Base-by-base conservation (phyloP, 148 eudicot species). In the Chenopodium suecicum region DNA sequence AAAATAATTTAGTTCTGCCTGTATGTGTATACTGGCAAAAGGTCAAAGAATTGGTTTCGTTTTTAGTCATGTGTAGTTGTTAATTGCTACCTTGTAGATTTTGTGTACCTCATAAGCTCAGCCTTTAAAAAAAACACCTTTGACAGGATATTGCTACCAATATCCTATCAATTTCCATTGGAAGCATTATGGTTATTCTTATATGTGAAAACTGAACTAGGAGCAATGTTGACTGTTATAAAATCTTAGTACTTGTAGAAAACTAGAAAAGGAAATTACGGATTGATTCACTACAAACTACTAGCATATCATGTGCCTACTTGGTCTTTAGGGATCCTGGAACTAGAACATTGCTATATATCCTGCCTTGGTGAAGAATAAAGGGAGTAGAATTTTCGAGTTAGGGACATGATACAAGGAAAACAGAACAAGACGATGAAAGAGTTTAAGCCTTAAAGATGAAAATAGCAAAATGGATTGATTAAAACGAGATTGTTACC, bases 401-500 rank as follows among this genome's bases (percentile, higher is more conserved):
- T 16, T 14, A 29, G 60, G 65, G 66, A 52, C 44, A 41, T 41
- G 44, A 41, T 16, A 16, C 25, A 29, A 37, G 65, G 66, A 52
- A 25, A 29, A 54, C 6, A 52, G 17, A 25, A 47, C 16, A 23
- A 7, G 25, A 75, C 56, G 52, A 37, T 37, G 69, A 37, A 27
- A 46, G 22, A 60, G 34, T 11, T 46, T 37, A 27, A 60, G 2
- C 47, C 23, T 56, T 20, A 54, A 58, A 58, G 46, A 52, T 23
- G 76, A 32, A 22, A 4, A 22, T 27, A 16, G 9, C 1, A 0
- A n/a, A 23, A 34, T 22, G 25, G 2, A 62, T 62, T 4, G 3
- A 77, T 25, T 17, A 0, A n/a, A 34, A 65, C n/a, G 64, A 34
- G 27, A 52, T 19, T 12, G 6, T 46, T 37, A 69, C 93, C 90